Conservation (phyloP, 2,329 filamentous ascomycete genomes). For the Epichloe festucae region DNA sequence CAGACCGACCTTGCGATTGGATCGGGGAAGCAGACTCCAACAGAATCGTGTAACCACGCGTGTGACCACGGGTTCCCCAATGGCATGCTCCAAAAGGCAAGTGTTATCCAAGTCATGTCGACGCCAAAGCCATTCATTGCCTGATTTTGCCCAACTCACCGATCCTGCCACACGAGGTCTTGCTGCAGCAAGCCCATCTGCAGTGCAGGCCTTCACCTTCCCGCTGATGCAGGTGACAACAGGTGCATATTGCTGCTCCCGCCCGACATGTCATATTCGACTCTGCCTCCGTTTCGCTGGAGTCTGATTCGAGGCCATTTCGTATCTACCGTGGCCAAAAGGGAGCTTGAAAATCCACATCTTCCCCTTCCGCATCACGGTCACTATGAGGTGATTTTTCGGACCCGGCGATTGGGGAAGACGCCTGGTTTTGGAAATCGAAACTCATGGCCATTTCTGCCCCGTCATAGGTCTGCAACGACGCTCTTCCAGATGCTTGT, state of each 20-base stretch:
- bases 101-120: neutral
- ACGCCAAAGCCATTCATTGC: neutral
- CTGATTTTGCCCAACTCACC: constrained; percentile 1
- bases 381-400: neutral
- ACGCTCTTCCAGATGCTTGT: neutral
- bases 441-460: neutral
- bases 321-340: neutral
- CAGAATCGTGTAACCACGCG: neutral
- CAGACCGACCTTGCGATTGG: neutral
- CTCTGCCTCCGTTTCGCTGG: too few species aligned
- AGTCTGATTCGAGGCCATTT: too few species aligned
- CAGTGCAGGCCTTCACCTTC: neutral
- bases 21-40: neutral
- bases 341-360: neutral
- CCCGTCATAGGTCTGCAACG: neutral
- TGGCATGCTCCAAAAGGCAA: neutral
- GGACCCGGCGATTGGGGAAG: neutral
- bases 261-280: neutral
- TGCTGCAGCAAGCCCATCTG: constrained; percentile 1
- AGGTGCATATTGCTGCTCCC: neutral
- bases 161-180: neutral
- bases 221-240: constrained; percentile 1
- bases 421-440: neutral
- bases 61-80: neutral
- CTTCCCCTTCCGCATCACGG: neutral